Evolutionary conservation across 306 rosid genomes (phyloP).

Genomic region (Sicyos baderoa): DNA sequence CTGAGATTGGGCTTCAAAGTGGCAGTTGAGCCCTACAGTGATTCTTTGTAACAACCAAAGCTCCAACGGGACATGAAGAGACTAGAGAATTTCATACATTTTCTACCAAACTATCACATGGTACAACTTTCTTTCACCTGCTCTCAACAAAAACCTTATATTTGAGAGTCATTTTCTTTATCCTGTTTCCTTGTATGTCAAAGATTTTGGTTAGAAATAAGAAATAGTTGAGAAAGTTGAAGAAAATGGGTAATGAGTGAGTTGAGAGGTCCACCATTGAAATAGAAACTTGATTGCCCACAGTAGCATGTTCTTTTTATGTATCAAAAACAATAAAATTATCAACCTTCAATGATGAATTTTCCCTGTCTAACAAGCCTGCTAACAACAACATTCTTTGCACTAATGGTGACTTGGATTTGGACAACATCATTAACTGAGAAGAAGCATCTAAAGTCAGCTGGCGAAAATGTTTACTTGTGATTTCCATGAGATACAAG

Average conservation of each 20-base stretch:
- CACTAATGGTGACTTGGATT: constrained; percentile 28
- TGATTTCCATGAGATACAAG: not conserved
- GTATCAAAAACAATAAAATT: not conserved
- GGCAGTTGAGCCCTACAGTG: constrained; percentile 23
- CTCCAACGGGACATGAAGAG: no score
- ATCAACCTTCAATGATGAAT: constrained; percentile 30
- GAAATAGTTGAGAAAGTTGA: constrained; percentile 4
- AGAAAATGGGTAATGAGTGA: constrained; percentile 14
- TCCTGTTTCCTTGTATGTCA: constrained; percentile 9
- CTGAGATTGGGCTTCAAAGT: not conserved
- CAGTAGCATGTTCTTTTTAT: constrained; percentile 34
- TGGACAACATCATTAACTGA: not conserved
- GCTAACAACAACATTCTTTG: constrained; percentile 20
- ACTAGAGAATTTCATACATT: not conserved
- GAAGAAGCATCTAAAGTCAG: constrained; percentile 10
- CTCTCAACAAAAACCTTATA: constrained; percentile 16
- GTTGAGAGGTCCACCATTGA: constrained; percentile 41
- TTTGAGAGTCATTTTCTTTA: not conserved
- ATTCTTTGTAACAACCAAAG: not conserved
- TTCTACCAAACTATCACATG: constrained; percentile 12
- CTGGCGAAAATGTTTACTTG: not conserved
- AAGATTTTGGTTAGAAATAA: not conserved
- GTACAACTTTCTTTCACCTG: constrained; percentile 9
- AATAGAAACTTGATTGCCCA: constrained; percentile 24
- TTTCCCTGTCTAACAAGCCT: constrained; percentile 12